Conservation (phyloP, 345 rosid genomes). For the Melaleuca quinquenervia region DNA sequence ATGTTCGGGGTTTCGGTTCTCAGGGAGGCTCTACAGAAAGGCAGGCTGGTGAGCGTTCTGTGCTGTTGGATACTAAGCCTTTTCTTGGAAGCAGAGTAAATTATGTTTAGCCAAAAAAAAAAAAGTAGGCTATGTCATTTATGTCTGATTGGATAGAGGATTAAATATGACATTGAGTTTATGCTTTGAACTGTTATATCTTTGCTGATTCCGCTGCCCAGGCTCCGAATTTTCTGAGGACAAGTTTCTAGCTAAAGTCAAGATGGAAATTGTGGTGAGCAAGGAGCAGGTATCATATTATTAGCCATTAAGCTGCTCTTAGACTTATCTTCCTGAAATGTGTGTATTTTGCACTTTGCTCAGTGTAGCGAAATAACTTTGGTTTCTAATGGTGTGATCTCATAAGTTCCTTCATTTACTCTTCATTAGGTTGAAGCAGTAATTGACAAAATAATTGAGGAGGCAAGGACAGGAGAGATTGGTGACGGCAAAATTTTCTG, state of each 20-base stretch:
- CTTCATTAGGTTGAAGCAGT: slow-evolving; percentile 68
- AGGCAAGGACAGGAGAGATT: slow-evolving; percentile 78
- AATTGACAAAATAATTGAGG: slow-evolving; percentile 52
- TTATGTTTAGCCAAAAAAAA: background rate
- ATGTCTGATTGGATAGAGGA: background rate
- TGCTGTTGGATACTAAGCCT: background rate
- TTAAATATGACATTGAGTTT: background rate
- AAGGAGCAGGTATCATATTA: slow-evolving; percentile 52
- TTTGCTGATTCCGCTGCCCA: slow-evolving; percentile 9
- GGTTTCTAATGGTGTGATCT: background rate
- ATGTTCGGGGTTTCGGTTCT: slow-evolving; percentile 84
- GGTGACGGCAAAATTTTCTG: slow-evolving; percentile 91
- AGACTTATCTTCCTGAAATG: background rate
- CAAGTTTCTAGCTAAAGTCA: slow-evolving; percentile 80
- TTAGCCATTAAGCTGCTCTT: background rate
- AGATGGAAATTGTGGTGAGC: slow-evolving; percentile 79
- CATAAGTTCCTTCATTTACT: background rate
- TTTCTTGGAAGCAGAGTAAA: background rate
- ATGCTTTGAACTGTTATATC: background rate
- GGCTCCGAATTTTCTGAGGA: slow-evolving; percentile 91
- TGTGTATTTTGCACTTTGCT: background rate
- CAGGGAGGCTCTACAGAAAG: slow-evolving; percentile 87
- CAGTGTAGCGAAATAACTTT: background rate
- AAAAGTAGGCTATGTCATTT: background rate
- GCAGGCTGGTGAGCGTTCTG: slow-evolving; percentile 51